phyloP scores from a whole-genome alignment of 1,284 basidiomycete genomes.

The Boletus calvinii region DNA sequence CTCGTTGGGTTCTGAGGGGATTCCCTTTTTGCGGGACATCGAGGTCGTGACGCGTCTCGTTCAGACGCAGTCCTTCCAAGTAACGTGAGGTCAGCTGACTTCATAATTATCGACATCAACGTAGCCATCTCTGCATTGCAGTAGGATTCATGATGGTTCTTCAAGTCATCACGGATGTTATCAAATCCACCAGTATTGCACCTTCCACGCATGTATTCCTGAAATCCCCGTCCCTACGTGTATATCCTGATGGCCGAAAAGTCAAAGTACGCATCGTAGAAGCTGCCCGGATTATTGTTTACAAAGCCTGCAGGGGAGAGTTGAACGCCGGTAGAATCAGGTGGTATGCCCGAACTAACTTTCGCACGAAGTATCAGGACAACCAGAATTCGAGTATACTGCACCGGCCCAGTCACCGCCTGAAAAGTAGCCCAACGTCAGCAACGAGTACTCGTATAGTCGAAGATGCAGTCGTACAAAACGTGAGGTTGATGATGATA shows the following conservation, averaged over 20 bases:
- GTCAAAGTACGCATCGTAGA: conserved; percentile 53
- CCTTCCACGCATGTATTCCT: conserved; percentile 1
- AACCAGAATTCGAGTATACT: conserved; percentile 32
- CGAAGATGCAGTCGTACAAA: conserved; percentile 27
- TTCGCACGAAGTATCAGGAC: conserved; percentile 31
- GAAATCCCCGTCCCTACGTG: conserved; percentile 12
- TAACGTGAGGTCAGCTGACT: conserved; percentile 16
- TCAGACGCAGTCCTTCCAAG: neutral
- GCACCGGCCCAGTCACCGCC: conserved; percentile 45
- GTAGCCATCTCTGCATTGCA: neutral
- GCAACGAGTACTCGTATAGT: neutral
- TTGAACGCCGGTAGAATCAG: neutral
- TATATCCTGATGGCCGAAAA: conserved; percentile 51
- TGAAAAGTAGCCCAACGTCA: conserved; percentile 6
- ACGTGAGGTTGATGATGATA: conserved; percentile 41
- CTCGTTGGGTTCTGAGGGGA: neutral
- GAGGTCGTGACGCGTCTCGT: conserved; percentile 2
- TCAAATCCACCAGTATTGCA: conserved; percentile 13
- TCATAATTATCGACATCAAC: neutral
- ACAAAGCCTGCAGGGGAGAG: conserved; percentile 25
- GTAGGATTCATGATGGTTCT: neutral
- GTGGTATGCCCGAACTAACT: conserved; percentile 15
- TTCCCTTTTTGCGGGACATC: conserved; percentile 18
- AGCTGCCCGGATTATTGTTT: conserved; percentile 42
- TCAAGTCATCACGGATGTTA: conserved; percentile 10